Percentiles rank a stretch among this genome's conserved stretches.
phyloP scores from a whole-genome alignment of 1,284 basidiomycete species.

The Rhizoctonia solani region DNA sequence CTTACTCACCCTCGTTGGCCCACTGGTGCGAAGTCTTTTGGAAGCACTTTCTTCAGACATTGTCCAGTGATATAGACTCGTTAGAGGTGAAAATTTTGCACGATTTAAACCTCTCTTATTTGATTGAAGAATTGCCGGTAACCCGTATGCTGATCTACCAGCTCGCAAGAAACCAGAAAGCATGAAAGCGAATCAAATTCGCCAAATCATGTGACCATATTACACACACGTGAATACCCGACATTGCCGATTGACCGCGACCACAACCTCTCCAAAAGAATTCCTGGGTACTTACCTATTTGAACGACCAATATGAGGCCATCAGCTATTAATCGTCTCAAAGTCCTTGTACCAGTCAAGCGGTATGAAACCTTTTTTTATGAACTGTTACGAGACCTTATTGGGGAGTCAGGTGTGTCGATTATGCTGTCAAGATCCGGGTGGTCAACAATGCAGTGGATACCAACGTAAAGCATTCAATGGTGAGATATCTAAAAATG shows the following conservation, averaged over 20 bases:
- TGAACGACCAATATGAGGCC: constrained; percentile 63
- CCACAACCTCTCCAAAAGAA: neutral
- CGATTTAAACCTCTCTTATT: neutral
- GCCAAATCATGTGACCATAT: constrained; percentile 15
- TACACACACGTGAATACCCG: constrained; percentile 28
- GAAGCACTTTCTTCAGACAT: constrained; percentile 26
- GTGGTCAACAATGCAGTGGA: constrained; percentile 92
- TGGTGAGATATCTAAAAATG: constrained; percentile 64
- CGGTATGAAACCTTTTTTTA: constrained; percentile 55
- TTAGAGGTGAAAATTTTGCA: too few species aligned
- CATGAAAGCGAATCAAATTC: neutral
- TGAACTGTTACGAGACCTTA: neutral
- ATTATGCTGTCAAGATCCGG: constrained; percentile 92
- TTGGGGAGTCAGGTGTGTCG: constrained; percentile 60
- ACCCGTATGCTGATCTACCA: neutral
- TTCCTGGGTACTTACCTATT: constrained; percentile 8
- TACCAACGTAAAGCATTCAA: constrained; percentile 94
- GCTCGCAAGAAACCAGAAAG: neutral
- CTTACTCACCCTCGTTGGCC: constrained; percentile 11
- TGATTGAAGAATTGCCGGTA: neutral
- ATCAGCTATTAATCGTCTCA: constrained; percentile 69
- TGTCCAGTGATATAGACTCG: too few species aligned
- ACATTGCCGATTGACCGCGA: constrained; percentile 12
- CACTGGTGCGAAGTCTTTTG: constrained; percentile 7
- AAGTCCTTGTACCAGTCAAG: constrained; percentile 92